A percentile compares a stretch with the other conserved stretches of the same genome.
phyloP scores from a whole-genome alignment of 2,329 filamentous ascomycete genomes.

The Talaromyces atroroseus region DNA sequence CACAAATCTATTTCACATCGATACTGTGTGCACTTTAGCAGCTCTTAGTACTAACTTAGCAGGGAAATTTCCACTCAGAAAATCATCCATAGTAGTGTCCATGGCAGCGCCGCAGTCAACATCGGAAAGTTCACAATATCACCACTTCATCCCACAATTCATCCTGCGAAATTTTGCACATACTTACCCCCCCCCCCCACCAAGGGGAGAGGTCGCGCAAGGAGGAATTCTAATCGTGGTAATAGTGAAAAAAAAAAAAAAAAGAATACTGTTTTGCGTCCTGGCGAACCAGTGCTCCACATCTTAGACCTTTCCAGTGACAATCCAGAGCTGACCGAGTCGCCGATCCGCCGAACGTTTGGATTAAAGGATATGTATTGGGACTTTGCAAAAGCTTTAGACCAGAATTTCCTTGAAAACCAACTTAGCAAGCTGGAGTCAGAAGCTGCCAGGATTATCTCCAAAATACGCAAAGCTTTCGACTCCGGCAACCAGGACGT shows the following conservation, averaged over 20 bases:
- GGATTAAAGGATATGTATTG: slow-evolving; percentile 30
- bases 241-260: no score
- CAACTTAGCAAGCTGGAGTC: slow-evolving; percentile 23
- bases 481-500: slow-evolving; percentile 15
- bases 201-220: neutral
- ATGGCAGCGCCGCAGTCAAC: no score
- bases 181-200: slow-evolving; percentile 8
- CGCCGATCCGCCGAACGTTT: slow-evolving; percentile 21
- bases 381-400: slow-evolving; percentile 18
- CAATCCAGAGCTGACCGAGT: slow-evolving; percentile 13
- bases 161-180: slow-evolving; percentile 30
- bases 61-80: neutral
- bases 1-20: no score
- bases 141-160: slow-evolving; percentile 34
- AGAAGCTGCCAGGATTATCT: slow-evolving; percentile 19
- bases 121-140: slow-evolving; percentile 19
- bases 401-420: slow-evolving; percentile 24
- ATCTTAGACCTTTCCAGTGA: slow-evolving; percentile 18
- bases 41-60: neutral
- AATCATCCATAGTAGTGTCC: no score
- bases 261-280: slow-evolving; percentile 6
- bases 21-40: no score
- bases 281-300: slow-evolving; percentile 18
- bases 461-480: slow-evolving; percentile 18
- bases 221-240: neutral